Evolutionary conservation across 495 filamentous ascomycete species (phyloP).

Genomic region (Umbilicaria muhlenbergii): DNA sequence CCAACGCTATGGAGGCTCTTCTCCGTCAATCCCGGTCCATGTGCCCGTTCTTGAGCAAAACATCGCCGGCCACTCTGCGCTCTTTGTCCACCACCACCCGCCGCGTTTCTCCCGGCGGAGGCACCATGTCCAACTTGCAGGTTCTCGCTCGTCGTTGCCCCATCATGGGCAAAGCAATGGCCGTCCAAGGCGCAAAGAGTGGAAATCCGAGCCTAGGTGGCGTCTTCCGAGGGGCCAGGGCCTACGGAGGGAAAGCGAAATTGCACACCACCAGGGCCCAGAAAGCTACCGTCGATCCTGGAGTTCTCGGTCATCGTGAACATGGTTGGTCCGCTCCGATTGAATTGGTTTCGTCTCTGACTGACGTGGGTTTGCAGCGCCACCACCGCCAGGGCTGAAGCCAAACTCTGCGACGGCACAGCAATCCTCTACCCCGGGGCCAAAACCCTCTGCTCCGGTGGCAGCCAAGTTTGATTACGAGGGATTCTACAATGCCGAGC

Average conservation of each 20-base stretch:
- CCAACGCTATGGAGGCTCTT: constrained; percentile 64
- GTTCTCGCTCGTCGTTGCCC: constrained; percentile 88
- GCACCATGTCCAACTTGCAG: constrained; percentile 94
- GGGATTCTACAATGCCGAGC: constrained; percentile 69
- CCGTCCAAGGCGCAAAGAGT: constrained; percentile 57
- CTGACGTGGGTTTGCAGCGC: constrained; percentile 1
- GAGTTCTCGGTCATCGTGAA: constrained; percentile 42
- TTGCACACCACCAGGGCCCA: constrained; percentile 65
- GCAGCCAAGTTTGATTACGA: constrained; percentile 70
- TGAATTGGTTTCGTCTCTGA: too few species aligned
- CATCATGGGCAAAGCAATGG: constrained; percentile 94
- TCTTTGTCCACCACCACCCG: constrained; percentile 72
- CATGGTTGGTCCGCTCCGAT: constrained; percentile 28
- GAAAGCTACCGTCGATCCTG: constrained; percentile 56
- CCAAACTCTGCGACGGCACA: not conserved
- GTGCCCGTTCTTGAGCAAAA: constrained; percentile 94
- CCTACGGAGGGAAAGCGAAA: constrained; percentile 47
- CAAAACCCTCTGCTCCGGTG: constrained; percentile 27
- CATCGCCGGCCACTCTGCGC: constrained; percentile 75
- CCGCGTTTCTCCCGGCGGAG: constrained; percentile 58
- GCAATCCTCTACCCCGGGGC: constrained; percentile 18
- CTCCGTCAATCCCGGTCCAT: constrained; percentile 86
- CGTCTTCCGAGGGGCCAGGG: constrained; percentile 24
- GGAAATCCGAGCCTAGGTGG: constrained; percentile 27
- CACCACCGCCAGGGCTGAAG: constrained; percentile 9